Percentiles rank a stretch among this genome's conserved stretches.
Conservation (phyloP, 2,329 filamentous ascomycete species). For the Cordyceps cateniannulata region DNA sequence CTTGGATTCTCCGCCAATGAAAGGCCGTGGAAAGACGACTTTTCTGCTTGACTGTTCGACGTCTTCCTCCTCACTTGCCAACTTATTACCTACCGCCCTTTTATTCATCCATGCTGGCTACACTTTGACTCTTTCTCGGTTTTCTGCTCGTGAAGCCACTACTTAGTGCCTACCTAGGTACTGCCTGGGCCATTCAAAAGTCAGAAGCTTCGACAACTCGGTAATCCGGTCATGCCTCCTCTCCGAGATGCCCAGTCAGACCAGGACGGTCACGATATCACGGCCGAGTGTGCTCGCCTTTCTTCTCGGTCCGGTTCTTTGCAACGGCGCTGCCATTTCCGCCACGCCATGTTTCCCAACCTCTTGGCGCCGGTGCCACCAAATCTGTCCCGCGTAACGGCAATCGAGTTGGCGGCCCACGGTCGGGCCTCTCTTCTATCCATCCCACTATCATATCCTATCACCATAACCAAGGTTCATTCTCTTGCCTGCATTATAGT, state of each 20-base stretch:
- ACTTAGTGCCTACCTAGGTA: too few species aligned
- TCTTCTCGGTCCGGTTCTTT: neutral
- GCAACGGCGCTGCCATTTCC: neutral
- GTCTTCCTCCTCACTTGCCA: neutral
- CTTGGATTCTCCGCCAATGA: slow-evolving; percentile 10
- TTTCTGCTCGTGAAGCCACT: neutral
- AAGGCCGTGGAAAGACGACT: neutral
- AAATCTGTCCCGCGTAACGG: neutral
- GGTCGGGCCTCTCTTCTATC: neutral
- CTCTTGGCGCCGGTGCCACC: neutral
- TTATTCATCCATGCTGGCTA: neutral
- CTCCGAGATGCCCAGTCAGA: neutral
- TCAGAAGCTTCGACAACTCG: neutral
- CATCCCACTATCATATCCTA: neutral
- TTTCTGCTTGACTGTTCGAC: neutral
- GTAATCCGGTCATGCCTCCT: neutral
- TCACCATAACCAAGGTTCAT: neutral
- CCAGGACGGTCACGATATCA: neutral
- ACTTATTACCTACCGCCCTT: neutral
- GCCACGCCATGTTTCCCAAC: neutral
- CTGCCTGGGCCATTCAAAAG: neutral
- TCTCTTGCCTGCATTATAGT: neutral
- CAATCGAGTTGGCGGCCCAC: neutral
- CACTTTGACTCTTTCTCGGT: neutral
- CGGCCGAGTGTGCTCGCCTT: neutral